Evolutionary conservation across 2,329 filamentous ascomycete genomes (phyloP).

Genomic region (Akanthomyces uredinophilus): DNA sequence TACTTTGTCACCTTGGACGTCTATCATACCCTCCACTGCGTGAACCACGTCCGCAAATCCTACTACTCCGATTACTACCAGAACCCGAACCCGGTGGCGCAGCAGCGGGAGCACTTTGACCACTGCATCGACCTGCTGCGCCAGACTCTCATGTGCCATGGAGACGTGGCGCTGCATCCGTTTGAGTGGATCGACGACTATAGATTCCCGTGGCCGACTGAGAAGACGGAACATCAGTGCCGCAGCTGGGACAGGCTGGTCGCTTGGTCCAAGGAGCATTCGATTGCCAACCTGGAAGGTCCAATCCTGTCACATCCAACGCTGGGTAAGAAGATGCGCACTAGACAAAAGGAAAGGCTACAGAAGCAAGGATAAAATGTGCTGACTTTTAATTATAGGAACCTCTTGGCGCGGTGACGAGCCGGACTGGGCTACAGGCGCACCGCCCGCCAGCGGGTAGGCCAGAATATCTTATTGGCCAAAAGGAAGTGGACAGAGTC

Average conservation of each 20-base stretch:
- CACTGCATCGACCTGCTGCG: constrained; percentile 19
- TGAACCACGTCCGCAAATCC: constrained; percentile 16
- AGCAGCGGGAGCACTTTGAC: constrained; percentile 16
- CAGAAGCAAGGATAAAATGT: too few species aligned
- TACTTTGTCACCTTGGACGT: constrained; percentile 16
- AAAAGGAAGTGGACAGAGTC: not conserved
- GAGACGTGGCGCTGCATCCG: constrained; percentile 14
- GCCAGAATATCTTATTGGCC: not conserved
- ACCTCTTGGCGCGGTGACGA: constrained; percentile 1
- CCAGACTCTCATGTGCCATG: constrained; percentile 19
- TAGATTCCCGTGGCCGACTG: constrained; percentile 10
- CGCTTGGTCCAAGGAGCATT: constrained; percentile 6
- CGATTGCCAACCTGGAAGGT: not conserved
- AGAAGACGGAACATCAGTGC: constrained; percentile 14
- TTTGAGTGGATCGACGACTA: constrained; percentile 16
- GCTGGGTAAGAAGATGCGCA: not conserved
- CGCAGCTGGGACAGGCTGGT: constrained; percentile 16
- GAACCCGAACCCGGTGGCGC: constrained; percentile 14
- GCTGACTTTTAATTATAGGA: not conserved
- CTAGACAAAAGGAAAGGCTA: not conserved
- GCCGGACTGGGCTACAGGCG: not conserved
- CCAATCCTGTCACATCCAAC: constrained; percentile 8
- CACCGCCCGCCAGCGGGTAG: too few species aligned
- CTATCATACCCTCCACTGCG: constrained; percentile 16
- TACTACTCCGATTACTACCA: constrained; percentile 17